Evolutionary conservation across 495 filamentous ascomycete genomes (phyloP), one percentile per base, ranked within the genome.

Genomic region (Aspergillus avenaceus): DNA sequence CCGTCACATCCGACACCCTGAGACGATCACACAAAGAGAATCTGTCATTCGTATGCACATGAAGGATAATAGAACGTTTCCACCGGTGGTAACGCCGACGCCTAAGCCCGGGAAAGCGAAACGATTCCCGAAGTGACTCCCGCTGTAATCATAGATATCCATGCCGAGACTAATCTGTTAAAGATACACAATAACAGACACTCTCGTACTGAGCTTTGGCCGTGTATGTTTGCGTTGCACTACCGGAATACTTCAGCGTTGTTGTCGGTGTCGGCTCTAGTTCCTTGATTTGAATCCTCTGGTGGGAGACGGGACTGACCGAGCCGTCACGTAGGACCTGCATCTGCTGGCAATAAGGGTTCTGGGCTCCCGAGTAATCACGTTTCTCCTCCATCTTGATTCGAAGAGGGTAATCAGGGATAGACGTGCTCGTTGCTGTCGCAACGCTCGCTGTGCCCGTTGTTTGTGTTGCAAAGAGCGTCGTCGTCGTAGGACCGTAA

Each of bases 351-450:
- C 90, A 95, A 54, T 81, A 82, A 3, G 86, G 80, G 43, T 68
- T 46, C 38, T 43, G 57, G 38, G 55, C 68, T 18, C 61, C 67
- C 48, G 54, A 54, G 52, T 47, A 72, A 55, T 62, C 82, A 53
- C 89, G 79, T 29, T 83, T 83, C 65, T 96, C 91, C 60, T 89
- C 82, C 26, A 95, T 74, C 64, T 95, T 93, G 56, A 96, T 74
- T 31, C 85, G 76, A 28, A 81, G 80, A 1, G 89, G 87, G 60
- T 87, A 95, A 13, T 74, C 52, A 9, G 52, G n/a, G 26, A 55
- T 19, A 5, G 47, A 37, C 8, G 22, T 29, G 37, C 52, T 56
- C 2, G 54, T 63, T 7, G 49, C 8, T 19, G 31, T 29, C 9
- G 54, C 14, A 8, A 55, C 46, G 37, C 41, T 47, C 16, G 58